A percentile compares a stretch with the other conserved stretches of the same genome.
Conservation (phyloP, 2,329 filamentous ascomycete species). For the Leptoxyphium fumago region DNA sequence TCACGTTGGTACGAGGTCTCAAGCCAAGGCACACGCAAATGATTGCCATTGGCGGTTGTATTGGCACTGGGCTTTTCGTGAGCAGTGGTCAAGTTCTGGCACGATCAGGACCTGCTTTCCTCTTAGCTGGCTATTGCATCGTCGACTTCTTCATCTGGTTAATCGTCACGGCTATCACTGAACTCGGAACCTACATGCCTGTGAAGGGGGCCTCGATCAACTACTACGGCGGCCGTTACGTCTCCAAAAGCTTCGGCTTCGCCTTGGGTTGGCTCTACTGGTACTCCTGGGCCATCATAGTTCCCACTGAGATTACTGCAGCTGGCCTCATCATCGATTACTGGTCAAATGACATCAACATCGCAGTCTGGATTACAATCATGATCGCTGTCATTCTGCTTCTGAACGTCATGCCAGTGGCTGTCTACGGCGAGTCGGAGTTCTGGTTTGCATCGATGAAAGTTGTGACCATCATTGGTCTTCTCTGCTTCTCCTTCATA, state of each 20-base stretch:
- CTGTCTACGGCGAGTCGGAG: conserved; percentile 38
- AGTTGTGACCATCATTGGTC: conserved; percentile 32
- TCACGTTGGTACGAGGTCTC: conserved; percentile 33
- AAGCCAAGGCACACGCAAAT: conserved; percentile 43
- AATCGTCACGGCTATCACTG: conserved; percentile 33
- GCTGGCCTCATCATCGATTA: conserved; percentile 32
- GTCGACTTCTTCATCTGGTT: conserved; percentile 22
- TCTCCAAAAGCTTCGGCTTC: conserved; percentile 42
- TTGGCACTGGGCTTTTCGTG: conserved; percentile 17
- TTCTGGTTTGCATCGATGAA: conserved; percentile 38
- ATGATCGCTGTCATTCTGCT: conserved; percentile 22
- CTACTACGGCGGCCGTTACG: conserved; percentile 40
- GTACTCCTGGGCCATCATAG: conserved; percentile 27
- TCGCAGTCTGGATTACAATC: conserved; percentile 30
- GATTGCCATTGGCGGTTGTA: conserved; percentile 38
- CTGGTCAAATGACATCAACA: conserved; percentile 15
- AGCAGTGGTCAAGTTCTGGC: conserved; percentile 13
- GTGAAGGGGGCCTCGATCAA: conserved; percentile 39
- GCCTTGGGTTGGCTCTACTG: conserved; percentile 28
- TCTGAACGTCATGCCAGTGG: conserved; percentile 30
- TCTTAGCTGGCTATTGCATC: conserved; percentile 21
- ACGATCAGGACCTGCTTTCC: conserved; percentile 18
- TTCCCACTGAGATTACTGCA: conserved; percentile 33
- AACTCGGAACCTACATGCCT: conserved; percentile 42
- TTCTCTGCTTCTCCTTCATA: conserved; percentile 35